Percentiles rank a stretch among this genome's conserved stretches.
phyloP scores from a whole-genome alignment of 306 rosid genomes.

The Cyclanthera cordifolia region DNA sequence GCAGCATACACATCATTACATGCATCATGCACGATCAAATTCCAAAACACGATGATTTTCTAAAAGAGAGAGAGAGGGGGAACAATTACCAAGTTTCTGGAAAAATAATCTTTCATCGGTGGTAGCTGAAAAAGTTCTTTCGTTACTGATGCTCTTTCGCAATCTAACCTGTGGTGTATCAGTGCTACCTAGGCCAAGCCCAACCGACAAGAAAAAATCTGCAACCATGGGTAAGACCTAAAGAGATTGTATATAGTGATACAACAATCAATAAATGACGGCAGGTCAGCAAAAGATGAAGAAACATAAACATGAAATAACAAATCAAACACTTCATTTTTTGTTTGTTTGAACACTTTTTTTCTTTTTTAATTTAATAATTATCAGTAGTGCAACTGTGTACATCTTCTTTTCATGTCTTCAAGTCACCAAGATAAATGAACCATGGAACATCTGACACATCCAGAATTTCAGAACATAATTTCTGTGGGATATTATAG shows the following conservation, averaged over 20 bases:
- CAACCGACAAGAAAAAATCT: conserved; percentile 85
- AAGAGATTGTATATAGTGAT: conserved; percentile 11
- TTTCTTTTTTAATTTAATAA: too few species aligned
- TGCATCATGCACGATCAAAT: background rate
- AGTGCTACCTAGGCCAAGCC: conserved; percentile 79
- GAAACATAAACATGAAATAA: background rate
- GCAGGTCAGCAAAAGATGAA: background rate
- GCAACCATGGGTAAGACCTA: conserved; percentile 17
- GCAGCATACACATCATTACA: background rate
- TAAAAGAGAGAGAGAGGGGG: background rate
- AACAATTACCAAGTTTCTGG: conserved; percentile 45
- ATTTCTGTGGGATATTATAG: background rate
- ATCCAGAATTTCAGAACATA: background rate
- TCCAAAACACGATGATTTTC: background rate
- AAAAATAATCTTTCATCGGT: conserved; percentile 41
- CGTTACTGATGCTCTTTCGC: conserved; percentile 83
- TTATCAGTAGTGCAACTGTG: too few species aligned
- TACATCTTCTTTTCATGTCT: too few species aligned
- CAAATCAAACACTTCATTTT: background rate
- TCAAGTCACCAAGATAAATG: conserved; percentile 3
- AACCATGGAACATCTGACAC: background rate
- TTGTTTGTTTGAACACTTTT: too few species aligned
- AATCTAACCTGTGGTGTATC: conserved; percentile 48
- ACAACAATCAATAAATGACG: background rate
- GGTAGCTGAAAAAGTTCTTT: conserved; percentile 83